Evolutionary conservation across 352 stramenopile species (phyloP), one percentile per base, ranked within the genome.

Genomic region (Phytopythium chamaehyphon): DNA sequence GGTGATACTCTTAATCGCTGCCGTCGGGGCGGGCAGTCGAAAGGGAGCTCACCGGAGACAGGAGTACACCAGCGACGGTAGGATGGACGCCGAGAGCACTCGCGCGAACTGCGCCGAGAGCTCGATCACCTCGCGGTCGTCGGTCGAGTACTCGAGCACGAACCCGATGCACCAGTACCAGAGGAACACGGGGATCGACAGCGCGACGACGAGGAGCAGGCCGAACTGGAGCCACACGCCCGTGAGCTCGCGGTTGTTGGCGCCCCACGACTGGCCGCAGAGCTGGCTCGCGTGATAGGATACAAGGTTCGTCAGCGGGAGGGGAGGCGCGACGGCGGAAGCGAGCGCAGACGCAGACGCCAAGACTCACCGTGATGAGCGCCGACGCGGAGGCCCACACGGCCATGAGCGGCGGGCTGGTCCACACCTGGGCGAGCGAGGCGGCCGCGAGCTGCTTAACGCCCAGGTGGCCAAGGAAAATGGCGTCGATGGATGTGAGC

Each of bases 381-480:
- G 76, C 71, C 3, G 73, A 86, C 0, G 71, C 74, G 11, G 69
- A 84, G 0, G 73, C 66, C 76, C 73, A 88, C 6, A 88, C 75
- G 6, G 61, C 62, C 55, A 86, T 86, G n/a, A 88, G 66, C 22
- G 68, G 71, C 36, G 71, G 72, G 36, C 69, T 83, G 11, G 75
- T 88, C 80, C 80, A 90, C 6, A 90, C 61, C 39, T 83, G 70
- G 6, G 75, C 68, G n/a, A 93, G 62, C 11, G 85, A 89, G 1
- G 73, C 76, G 1, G 67, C 83, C 16, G 83, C 83, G 11, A 93
- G 66, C 45, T 88, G 64, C 31, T 82, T 67, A 15, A 86, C 63
- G 12, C 85, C 85, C n/a, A 93, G 55, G 52, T 93, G 81, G 3
- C 85, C 85, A 9, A 93, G 58, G 54, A 92, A 93, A 15, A 86